Percentiles rank a stretch among this genome's conserved stretches.
These are phyloP conservation scores for Pseudocercospora eumusae DNA, from an alignment of 2,329 filamentous ascomycete species.

Conservation along the genomic window DNA sequence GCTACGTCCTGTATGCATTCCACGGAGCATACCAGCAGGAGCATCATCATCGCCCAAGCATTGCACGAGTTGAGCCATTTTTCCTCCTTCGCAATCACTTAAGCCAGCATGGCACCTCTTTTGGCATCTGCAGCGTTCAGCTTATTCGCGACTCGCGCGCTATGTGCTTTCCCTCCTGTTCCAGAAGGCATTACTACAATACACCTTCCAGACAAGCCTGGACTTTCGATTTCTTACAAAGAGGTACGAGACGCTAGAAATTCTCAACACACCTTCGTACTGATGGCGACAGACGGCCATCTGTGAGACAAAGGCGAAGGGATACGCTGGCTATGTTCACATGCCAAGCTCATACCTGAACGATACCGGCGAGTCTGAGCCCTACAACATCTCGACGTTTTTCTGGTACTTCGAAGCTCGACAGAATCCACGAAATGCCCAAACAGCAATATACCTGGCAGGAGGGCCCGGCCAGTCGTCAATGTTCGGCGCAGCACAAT, in stretches of 20 bases:
- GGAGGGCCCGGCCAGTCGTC: constrained; percentile 62
- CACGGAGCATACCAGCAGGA: not conserved
- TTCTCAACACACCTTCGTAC: not conserved
- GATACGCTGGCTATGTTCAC: constrained; percentile 60
- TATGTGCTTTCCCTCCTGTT: constrained; percentile 24
- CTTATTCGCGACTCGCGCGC: constrained; percentile 9
- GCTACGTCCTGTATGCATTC: constrained; percentile 14
- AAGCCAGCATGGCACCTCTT: not conserved
- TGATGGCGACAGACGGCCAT: constrained; percentile 39
- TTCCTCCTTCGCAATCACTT: not conserved
- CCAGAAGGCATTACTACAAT: constrained; percentile 20
- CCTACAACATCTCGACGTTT: constrained; percentile 51
- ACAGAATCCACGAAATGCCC: constrained; percentile 54
- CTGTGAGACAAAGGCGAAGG: constrained; percentile 57
- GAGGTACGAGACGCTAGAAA: constrained; percentile 8
- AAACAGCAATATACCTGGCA: constrained; percentile 62
- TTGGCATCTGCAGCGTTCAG: constrained; percentile 7
- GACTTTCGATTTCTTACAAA: constrained; percentile 33
- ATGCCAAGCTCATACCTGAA: constrained; percentile 47
- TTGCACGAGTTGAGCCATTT: not conserved
- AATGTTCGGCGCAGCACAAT: constrained; percentile 60
- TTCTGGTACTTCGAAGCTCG: constrained; percentile 67
- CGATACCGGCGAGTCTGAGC: constrained; percentile 20
- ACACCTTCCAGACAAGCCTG: constrained; percentile 18
- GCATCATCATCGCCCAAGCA: not conserved